Percentiles rank a stretch among this genome's conserved stretches.
Conservation (phyloP, 1,139 yeast species). For the Kurtzmaniella natalensis region DNA sequence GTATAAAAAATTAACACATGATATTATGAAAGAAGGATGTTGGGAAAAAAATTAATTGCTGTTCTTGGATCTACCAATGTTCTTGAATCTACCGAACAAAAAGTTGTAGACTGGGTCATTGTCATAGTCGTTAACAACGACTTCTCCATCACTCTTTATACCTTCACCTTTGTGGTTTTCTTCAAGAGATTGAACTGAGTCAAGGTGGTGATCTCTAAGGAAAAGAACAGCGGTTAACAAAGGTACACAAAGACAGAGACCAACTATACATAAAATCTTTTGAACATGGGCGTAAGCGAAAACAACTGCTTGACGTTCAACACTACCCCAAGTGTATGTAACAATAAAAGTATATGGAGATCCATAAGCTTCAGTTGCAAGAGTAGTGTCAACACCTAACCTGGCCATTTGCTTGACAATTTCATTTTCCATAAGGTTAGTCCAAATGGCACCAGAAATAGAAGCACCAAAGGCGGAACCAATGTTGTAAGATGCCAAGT, state of each 20-base stretch:
- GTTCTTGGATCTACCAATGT: too few species aligned
- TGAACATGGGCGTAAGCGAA: constrained; percentile 31
- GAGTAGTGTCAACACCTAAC: constrained; percentile 13
- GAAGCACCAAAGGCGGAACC: constrained; percentile 56
- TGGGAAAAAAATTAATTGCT: too few species aligned
- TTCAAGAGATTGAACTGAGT: constrained; percentile 19
- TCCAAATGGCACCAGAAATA: constrained; percentile 67
- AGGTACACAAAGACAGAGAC: constrained; percentile 30
- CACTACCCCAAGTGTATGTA: constrained; percentile 28
- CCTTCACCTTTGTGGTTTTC: constrained; percentile 7
- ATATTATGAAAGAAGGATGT: too few species aligned
- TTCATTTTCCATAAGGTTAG: constrained; percentile 36
- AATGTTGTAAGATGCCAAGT: constrained; percentile 51
- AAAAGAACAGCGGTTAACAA: constrained; percentile 26
- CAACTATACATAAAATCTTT: constrained; percentile 27
- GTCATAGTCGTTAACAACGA: constrained; percentile 29
- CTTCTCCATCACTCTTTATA: constrained; percentile 11
- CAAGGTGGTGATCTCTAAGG: constrained; percentile 31
- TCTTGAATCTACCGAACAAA: too few species aligned
- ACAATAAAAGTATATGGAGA: constrained; percentile 44
- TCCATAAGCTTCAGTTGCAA: constrained; percentile 49
- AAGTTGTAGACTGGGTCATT: constrained; percentile 16
- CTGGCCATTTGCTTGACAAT: constrained; percentile 15
- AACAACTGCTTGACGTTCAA: constrained; percentile 28
- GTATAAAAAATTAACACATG: too few species aligned